These are phyloP conservation scores for Colletotrichum agaves DNA, from an alignment of 2,329 filamentous ascomycete species.

Conservation along the genomic window DNA sequence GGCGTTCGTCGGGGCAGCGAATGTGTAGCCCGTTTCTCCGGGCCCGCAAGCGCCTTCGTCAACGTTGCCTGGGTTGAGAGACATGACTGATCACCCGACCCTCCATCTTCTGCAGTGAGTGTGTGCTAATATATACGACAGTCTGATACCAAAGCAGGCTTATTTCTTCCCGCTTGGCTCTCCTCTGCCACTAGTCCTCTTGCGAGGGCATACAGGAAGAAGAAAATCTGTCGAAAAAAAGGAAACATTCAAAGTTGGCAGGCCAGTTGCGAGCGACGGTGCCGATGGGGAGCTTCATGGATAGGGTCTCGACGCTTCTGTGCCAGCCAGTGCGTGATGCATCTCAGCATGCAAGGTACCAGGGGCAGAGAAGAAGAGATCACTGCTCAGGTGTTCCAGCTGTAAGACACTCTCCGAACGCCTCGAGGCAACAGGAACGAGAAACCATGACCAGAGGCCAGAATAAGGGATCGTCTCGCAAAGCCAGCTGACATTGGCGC, in stretches of 20 bases:
- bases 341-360: constrained; percentile 33
- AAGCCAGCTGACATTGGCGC: not conserved
- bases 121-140: constrained; percentile 13
- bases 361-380: constrained; percentile 15
- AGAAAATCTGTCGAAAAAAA: not conserved
- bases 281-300: not conserved
- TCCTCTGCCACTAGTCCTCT: constrained; percentile 2
- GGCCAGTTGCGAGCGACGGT: not conserved
- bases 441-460: not conserved
- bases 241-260: not conserved
- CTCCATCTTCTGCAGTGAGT: constrained; percentile 7
- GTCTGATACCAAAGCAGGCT: constrained; percentile 3
- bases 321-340: constrained; percentile 23
- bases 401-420: not conserved
- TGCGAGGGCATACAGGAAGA: not conserved
- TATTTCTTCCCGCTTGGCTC: constrained; percentile 4
- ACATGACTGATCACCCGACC: constrained; percentile 11
- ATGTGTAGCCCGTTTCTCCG: constrained; percentile 2
- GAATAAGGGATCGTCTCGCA: not conserved
- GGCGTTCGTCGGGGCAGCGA: not conserved
- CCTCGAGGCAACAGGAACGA: not conserved
- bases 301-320: constrained; percentile 1
- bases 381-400: not conserved
- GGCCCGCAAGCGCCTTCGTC: constrained; percentile 1
- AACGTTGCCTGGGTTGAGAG: constrained; percentile 9